phyloP scores from a whole-genome alignment of 1,284 basidiomycete genomes.

The Ceratobasidium sp. region DNA sequence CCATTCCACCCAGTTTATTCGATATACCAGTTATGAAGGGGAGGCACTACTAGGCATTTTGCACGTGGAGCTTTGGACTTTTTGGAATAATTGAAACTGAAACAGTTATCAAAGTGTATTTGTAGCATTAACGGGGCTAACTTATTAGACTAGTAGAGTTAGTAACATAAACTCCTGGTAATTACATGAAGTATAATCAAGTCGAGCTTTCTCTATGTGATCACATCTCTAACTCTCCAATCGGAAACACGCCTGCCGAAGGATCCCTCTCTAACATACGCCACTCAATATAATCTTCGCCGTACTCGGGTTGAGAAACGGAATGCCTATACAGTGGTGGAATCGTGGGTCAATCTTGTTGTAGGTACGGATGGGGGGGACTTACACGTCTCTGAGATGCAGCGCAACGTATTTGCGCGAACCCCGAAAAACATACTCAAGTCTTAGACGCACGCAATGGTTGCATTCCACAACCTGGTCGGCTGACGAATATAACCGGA shows the following conservation, averaged over 20 bases:
- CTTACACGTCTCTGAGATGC: slow-evolving; percentile 37
- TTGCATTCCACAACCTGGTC: slow-evolving; percentile 24
- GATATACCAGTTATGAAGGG: background rate
- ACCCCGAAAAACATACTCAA: slow-evolving; percentile 11
- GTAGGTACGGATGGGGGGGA: background rate
- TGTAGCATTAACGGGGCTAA: slow-evolving; percentile 4
- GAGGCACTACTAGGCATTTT: background rate
- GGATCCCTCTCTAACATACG: slow-evolving; percentile 25
- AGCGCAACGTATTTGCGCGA: slow-evolving; percentile 25
- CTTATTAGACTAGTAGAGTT: background rate
- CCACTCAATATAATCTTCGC: slow-evolving; percentile 28
- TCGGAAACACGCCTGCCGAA: slow-evolving; percentile 19
- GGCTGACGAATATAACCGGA: background rate
- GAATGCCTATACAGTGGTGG: slow-evolving; percentile 18
- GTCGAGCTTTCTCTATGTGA: slow-evolving; percentile 1
- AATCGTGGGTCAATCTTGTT: background rate
- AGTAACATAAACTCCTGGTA: slow-evolving; percentile 6
- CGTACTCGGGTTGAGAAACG: slow-evolving; percentile 28
- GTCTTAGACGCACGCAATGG: slow-evolving; percentile 16
- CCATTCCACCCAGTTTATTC: background rate
- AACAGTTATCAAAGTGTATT: slow-evolving; percentile 23
- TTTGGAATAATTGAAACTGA: background rate
- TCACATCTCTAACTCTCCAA: slow-evolving; percentile 26
- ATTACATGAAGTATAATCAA: background rate
- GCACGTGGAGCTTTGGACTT: background rate